phyloP scores from a whole-genome alignment of 129 eudicot species.

The Helianthus annuus region DNA sequence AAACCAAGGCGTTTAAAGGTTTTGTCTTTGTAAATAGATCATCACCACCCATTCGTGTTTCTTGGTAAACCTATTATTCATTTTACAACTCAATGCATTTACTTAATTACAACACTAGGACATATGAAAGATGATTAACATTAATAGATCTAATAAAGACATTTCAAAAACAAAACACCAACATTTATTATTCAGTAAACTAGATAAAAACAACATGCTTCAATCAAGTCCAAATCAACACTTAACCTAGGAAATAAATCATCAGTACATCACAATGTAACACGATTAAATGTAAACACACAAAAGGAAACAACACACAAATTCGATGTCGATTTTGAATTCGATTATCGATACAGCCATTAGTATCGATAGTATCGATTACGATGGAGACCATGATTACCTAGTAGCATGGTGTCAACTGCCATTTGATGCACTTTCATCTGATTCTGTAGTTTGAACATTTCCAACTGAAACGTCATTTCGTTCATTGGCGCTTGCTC shows the following conservation, averaged over 20 bases:
- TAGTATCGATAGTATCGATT: neutral
- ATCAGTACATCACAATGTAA: neutral
- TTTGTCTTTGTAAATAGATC: no score
- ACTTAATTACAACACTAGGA: neutral
- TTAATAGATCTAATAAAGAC: neutral
- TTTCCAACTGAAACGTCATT: constrained; percentile 15
- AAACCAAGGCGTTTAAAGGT: no score
- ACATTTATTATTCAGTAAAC: neutral
- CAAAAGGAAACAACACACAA: constrained; percentile 1
- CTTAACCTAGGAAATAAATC: no score
- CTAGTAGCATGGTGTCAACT: neutral
- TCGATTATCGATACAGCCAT: neutral
- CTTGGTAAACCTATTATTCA: no score
- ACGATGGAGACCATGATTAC: neutral
- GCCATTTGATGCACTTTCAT: constrained; percentile 21
- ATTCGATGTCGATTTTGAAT: neutral
- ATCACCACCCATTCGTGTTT: no score
- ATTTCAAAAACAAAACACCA: neutral
- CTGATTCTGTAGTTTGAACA: constrained; percentile 17
- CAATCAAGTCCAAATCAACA: neutral
- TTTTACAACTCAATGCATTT: no score
- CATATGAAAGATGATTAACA: no score
- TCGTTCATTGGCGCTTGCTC: constrained; percentile 13
- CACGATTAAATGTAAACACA: neutral
- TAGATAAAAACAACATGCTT: neutral